Evolutionary conservation across 257 asterid species (phyloP).

Genomic region (Petunia secreta): DNA sequence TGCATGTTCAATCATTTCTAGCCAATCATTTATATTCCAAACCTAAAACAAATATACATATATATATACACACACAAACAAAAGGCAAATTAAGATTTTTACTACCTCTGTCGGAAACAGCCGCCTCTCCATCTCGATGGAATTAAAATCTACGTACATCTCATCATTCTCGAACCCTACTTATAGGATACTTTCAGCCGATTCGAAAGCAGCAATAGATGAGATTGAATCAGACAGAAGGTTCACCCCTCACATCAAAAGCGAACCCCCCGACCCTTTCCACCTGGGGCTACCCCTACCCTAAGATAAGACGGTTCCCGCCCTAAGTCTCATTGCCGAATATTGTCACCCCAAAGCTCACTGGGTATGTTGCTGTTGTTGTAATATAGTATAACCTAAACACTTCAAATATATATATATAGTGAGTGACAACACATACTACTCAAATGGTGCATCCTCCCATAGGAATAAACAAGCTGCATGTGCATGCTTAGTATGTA

Average conservation of each 20-base stretch:
- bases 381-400: too few species aligned
- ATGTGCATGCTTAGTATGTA: conserved; percentile 1
- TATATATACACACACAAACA: background rate
- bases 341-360: too few species aligned
- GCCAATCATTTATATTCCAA: conserved; percentile 24
- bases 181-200: too few species aligned
- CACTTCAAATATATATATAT: background rate
- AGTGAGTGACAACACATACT: too few species aligned
- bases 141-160: too few species aligned
- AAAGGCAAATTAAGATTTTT: background rate
- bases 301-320: background rate
- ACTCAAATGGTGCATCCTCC: background rate
- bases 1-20: conserved; percentile 31
- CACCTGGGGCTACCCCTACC: background rate
- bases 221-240: too few species aligned
- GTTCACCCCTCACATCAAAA: background rate
- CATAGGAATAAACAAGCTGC: background rate
- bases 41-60: background rate
- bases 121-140: too few species aligned
- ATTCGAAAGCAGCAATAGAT: too few species aligned
- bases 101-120: too few species aligned
- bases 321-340: background rate
- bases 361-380: too few species aligned
- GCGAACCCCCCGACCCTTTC: background rate
- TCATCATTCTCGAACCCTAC: too few species aligned